Evolutionary conservation across 805 yeast species (phyloP).

Genomic region (Starmerella cellae): DNA sequence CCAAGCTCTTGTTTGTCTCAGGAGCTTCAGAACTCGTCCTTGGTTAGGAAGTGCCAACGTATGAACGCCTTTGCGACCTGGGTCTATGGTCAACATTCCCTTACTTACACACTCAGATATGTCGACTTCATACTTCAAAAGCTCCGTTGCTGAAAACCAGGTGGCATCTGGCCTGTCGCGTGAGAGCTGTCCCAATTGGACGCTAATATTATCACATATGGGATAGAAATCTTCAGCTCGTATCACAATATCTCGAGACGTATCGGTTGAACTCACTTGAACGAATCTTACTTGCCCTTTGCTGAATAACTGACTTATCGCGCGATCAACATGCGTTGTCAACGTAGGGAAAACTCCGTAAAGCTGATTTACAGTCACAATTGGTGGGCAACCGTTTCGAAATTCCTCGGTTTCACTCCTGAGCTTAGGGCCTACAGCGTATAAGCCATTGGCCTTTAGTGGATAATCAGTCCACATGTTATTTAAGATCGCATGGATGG

Average conservation of each 20-base stretch:
- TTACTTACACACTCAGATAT: conserved; percentile 15
- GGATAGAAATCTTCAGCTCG: conserved; percentile 19
- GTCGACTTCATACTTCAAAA: conserved; percentile 17
- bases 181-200: conserved; percentile 21
- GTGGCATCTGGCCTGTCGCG: conserved; percentile 22
- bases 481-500: conserved; percentile 20
- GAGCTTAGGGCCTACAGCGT: conserved; percentile 17
- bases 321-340: conserved; percentile 30
- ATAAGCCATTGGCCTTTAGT: conserved; percentile 19
- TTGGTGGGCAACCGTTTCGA: conserved; percentile 24
- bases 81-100: conserved; percentile 29
- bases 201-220: conserved; percentile 4
- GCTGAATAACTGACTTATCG: conserved; percentile 19
- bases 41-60: conserved; percentile 28
- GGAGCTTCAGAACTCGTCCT: conserved; percentile 28
- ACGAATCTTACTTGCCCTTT: conserved; percentile 23
- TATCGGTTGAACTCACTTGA: conserved; percentile 23
- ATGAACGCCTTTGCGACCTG: conserved; percentile 25
- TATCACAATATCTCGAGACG: conserved; percentile 25
- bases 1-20: conserved; percentile 27
- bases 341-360: conserved; percentile 27
- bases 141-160: conserved; percentile 21
- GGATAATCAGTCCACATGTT: conserved; percentile 27
- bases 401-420: conserved; percentile 21
- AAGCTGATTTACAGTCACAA: conserved; percentile 26